These are phyloP conservation scores for Styphnolobium japonicum DNA, from an alignment of 306 rosid species.

Conservation along the genomic window DNA sequence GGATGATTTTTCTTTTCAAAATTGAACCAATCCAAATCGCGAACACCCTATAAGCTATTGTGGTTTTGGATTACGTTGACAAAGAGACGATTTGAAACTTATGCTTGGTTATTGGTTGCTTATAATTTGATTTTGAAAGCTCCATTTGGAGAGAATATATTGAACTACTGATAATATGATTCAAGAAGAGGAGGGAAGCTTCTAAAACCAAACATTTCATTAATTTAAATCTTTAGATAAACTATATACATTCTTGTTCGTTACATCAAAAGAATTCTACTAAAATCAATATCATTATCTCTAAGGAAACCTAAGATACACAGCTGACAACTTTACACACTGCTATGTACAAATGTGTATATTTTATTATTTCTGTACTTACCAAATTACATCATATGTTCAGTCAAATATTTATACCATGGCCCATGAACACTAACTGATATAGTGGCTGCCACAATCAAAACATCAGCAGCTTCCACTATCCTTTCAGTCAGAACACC, in stretches of 20 bases:
- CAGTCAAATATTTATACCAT: conserved; percentile 67
- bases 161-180: neutral
- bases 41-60: too few species aligned
- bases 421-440: conserved; percentile 76
- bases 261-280: conserved; percentile 38
- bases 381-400: conserved; percentile 28
- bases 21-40: too few species aligned
- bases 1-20: too few species aligned
- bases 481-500: conserved; percentile 47
- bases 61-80: too few species aligned
- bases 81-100: neutral
- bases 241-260: conserved; percentile 19
- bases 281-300: conserved; percentile 21
- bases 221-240: conserved; percentile 5
- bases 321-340: conserved; percentile 38
- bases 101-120: neutral
- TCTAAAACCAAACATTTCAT: neutral
- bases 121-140: neutral
- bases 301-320: conserved; percentile 25
- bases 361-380: conserved; percentile 13
- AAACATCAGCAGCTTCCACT: conserved; percentile 74
- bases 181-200: neutral
- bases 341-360: conserved; percentile 36
- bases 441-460: conserved; percentile 68
- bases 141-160: too few species aligned